Percentiles rank a stretch among this genome's conserved stretches.
phyloP scores from a whole-genome alignment of 75 land plant species.

The Isoetes taiwanensis region DNA sequence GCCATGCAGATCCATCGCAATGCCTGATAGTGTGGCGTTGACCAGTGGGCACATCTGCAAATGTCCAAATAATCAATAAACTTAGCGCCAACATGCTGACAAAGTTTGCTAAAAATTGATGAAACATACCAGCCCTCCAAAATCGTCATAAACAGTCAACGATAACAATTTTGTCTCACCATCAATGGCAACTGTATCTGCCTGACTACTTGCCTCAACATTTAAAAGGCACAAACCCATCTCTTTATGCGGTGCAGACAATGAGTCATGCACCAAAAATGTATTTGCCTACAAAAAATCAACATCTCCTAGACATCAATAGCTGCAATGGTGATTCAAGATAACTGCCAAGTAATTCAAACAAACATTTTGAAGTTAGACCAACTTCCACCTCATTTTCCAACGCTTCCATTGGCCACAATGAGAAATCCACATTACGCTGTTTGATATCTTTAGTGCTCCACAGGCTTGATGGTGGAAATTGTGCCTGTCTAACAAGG shows the following conservation, averaged over 20 bases:
- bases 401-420: conserved; percentile 47
- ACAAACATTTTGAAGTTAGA: background rate
- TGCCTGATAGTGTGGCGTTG: conserved; percentile 43
- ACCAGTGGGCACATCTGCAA: conserved; percentile 87
- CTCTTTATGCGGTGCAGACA: conserved; percentile 53
- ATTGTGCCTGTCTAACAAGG: conserved; percentile 67
- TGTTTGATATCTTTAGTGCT: conserved; percentile 37
- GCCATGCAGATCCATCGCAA: conserved; percentile 61
- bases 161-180: conserved; percentile 58
- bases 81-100: background rate
- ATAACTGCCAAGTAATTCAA: too few species aligned
- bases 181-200: conserved; percentile 53
- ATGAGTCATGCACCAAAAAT: conserved; percentile 55
- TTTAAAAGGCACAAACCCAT: conserved; percentile 56
- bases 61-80: conserved; percentile 5
- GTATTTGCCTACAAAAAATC: conserved; percentile 36
- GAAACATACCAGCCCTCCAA: conserved; percentile 72
- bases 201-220: conserved; percentile 20
- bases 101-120: background rate
- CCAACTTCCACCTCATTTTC: conserved; percentile 41
- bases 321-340: too few species aligned
- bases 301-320: background rate
- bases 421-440: conserved; percentile 38
- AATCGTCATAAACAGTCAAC: conserved; percentile 84
- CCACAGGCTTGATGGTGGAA: conserved; percentile 67